Evolutionary conservation across 1,139 yeast species (phyloP).

Genomic region (Blastobotrys petasosporus): DNA sequence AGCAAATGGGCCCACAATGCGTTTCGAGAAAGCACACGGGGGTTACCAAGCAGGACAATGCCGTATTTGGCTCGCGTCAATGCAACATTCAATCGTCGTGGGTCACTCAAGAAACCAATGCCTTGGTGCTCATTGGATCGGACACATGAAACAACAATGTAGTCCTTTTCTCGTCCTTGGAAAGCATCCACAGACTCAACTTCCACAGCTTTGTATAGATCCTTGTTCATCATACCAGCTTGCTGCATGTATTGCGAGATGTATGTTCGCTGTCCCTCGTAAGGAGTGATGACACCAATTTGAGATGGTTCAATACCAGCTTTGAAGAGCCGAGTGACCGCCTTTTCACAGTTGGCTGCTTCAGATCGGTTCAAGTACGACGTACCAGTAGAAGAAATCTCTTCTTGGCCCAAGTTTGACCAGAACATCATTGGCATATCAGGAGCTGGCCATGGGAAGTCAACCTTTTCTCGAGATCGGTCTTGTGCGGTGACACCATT

Average conservation of each 20-base stretch:
- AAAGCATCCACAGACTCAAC: constrained; percentile 93
- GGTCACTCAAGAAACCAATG: constrained; percentile 85
- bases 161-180: constrained; percentile 94
- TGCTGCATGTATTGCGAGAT: constrained; percentile 71
- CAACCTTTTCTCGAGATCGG: constrained; percentile 48
- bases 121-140: constrained; percentile 79
- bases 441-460: constrained; percentile 86
- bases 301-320: constrained; percentile 79
- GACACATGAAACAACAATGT: constrained; percentile 82
- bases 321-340: constrained; percentile 64
- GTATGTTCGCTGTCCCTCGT: constrained; percentile 89
- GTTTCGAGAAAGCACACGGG: constrained; percentile 66
- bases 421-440: constrained; percentile 92
- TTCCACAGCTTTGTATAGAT: constrained; percentile 66
- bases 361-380: constrained; percentile 85
- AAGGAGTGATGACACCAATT: constrained; percentile 91
- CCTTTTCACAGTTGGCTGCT: constrained; percentile 83
- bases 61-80: constrained; percentile 89
- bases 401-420: constrained; percentile 88
- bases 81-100: constrained; percentile 88
- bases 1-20: constrained; percentile 74
- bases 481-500: constrained; percentile 82
- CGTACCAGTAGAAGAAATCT: constrained; percentile 74
- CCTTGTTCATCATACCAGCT: constrained; percentile 59
- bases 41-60: constrained; percentile 75